These are phyloP conservation scores for Aspergillus fructus DNA, from an alignment of 2,329 filamentous ascomycete species.

Conservation along the genomic window DNA sequence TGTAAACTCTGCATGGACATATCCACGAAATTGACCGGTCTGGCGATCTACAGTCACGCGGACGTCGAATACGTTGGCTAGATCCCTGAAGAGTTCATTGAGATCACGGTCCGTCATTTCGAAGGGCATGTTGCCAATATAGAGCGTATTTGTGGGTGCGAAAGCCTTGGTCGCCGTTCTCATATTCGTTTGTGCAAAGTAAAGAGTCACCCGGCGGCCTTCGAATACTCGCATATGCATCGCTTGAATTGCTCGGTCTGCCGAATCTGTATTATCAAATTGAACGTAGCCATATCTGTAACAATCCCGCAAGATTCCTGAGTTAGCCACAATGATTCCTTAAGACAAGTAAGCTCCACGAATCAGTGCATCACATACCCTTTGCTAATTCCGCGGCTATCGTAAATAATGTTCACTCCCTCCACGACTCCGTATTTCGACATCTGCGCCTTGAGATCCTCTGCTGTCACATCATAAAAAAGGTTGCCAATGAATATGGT, in stretches of 20 bases:
- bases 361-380: constrained; percentile 51
- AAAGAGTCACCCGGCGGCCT: constrained; percentile 63
- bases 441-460: constrained; percentile 61
- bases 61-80: constrained; percentile 71
- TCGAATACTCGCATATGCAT: constrained; percentile 62
- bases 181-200: constrained; percentile 50
- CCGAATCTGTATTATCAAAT: constrained; percentile 55
- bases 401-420: constrained; percentile 57
- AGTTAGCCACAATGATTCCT: neutral
- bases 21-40: constrained; percentile 78
- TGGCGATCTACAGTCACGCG: constrained; percentile 79
- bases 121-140: constrained; percentile 82
- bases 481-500: constrained; percentile 68
- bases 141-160: constrained; percentile 65
- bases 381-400: constrained; percentile 65
- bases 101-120: constrained; percentile 82
- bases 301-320: neutral
- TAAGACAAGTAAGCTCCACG: neutral
- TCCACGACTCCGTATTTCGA: constrained; percentile 57
- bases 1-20: constrained; percentile 78
- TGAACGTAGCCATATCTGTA: constrained; percentile 66
- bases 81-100: constrained; percentile 70
- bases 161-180: constrained; percentile 24
- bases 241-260: constrained; percentile 56
- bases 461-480: constrained; percentile 65